phyloP scores from a whole-genome alignment of 768 basidiomycete genomes.

The Mycena filopes region DNA sequence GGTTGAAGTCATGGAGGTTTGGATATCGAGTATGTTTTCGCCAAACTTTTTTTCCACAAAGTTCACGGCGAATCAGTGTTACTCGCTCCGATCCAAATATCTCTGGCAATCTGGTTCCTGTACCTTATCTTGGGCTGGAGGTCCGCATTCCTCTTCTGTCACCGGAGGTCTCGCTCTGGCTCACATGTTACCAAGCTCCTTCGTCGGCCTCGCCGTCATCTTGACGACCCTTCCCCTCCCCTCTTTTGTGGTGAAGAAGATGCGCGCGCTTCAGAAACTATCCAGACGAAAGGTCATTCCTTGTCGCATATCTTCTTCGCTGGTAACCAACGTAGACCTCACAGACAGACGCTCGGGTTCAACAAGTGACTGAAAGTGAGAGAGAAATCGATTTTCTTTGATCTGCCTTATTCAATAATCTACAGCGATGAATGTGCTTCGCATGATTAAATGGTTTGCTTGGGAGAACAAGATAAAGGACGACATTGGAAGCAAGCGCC shows the following conservation, averaged over 20 bases:
- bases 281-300: constrained; percentile 42
- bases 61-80: constrained; percentile 24
- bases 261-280: constrained; percentile 49
- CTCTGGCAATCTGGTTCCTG: constrained; percentile 39
- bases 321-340: constrained; percentile 38
- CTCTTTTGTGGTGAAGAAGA: constrained; percentile 48
- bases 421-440: constrained; percentile 53
- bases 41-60: not conserved
- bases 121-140: constrained; percentile 45
- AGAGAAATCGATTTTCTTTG: constrained; percentile 43
- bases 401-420: constrained; percentile 33
- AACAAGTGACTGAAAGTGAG: constrained; percentile 57
- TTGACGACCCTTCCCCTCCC: constrained; percentile 55
- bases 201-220: constrained; percentile 56
- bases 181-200: constrained; percentile 40
- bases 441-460: constrained; percentile 66
- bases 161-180: not conserved
- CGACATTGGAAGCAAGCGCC: constrained; percentile 55
- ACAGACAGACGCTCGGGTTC: constrained; percentile 60
- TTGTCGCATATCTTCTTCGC: too few species aligned
- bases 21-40: constrained; percentile 18
- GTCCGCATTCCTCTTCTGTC: constrained; percentile 14
- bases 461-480: constrained; percentile 57
- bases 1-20: constrained; percentile 23
- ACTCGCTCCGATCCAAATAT: constrained; percentile 35